These are phyloP conservation scores for Hepatocystis sp. DNA, from an alignment of 169 alveolate genomes.

Conservation along the genomic window DNA sequence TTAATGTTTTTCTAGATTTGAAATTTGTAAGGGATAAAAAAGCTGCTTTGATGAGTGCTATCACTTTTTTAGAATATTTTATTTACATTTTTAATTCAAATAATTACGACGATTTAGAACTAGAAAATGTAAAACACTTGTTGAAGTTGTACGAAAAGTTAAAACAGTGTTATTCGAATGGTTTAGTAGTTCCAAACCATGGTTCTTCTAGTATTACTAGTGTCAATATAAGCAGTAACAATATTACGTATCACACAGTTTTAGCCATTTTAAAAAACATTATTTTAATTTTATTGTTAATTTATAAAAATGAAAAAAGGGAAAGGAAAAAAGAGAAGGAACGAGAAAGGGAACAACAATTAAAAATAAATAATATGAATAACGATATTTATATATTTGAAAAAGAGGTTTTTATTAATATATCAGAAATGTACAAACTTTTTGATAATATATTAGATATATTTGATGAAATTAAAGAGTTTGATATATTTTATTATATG, in stretches of 20 bases:
- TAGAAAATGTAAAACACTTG: constrained; percentile 21
- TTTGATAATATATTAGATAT: constrained; percentile 25
- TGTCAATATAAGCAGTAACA: no score
- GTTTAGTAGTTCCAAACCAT: no score
- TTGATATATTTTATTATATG: constrained; percentile 49
- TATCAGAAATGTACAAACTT: constrained; percentile 5
- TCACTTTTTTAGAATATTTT: constrained; percentile 27
- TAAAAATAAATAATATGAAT: not conserved
- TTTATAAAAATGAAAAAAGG: constrained; percentile 3
- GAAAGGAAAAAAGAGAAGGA: not conserved
- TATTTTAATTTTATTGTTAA: constrained; percentile 25
- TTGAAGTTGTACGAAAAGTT: constrained; percentile 13
- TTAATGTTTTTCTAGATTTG: constrained; percentile 23
- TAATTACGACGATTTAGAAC: constrained; percentile 42
- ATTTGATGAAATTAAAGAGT: constrained; percentile 26
- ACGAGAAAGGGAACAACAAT: no score
- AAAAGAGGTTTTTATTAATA: not conserved
- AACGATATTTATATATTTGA: not conserved
- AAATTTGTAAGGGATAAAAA: constrained; percentile 40
- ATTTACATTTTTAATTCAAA: constrained; percentile 38
- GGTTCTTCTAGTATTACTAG: no score
- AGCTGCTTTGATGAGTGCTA: constrained; percentile 28
- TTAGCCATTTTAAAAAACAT: constrained; percentile 39
- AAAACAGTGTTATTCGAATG: constrained; percentile 18
- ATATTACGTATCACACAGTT: constrained; percentile 12